These are phyloP conservation scores for Auriscalpium microsporum DNA, from an alignment of 768 basidiomycete genomes.

Conservation along the genomic window DNA sequence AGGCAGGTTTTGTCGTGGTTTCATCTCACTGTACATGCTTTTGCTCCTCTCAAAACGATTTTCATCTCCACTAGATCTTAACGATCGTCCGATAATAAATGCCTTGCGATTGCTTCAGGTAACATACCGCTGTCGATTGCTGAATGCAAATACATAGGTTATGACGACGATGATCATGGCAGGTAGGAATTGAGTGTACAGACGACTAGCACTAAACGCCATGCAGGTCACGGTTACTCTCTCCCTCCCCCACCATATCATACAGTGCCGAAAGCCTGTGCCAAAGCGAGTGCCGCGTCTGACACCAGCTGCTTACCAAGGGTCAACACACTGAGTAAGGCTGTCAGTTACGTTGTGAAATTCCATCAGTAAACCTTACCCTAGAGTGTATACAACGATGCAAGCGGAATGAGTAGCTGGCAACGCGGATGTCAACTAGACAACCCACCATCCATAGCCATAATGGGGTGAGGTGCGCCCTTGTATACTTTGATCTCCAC, in stretches of 20 bases:
- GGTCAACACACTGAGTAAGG: slow-evolving; percentile 26
- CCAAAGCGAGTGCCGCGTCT: slow-evolving; percentile 30
- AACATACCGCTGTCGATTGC: slow-evolving; percentile 9
- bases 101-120: slow-evolving; percentile 3
- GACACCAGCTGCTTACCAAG: slow-evolving; percentile 30
- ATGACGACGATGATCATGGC: background rate
- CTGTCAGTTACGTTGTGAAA: background rate
- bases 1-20: background rate
- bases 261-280: slow-evolving; percentile 22
- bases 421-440: background rate
- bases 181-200: background rate
- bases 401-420: background rate
- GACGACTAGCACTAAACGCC: background rate
- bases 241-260: background rate
- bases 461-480: slow-evolving; percentile 61
- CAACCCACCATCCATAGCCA: slow-evolving; percentile 64
- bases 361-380: slow-evolving; percentile 14
- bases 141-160: background rate
- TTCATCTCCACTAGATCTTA: background rate
- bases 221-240: background rate
- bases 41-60: background rate
- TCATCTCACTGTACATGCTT: background rate
- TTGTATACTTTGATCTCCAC: slow-evolving; percentile 50
- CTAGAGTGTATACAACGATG: background rate
- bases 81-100: background rate